These are phyloP conservation scores for Globisporangium polare DNA, from an alignment of 352 stramenopile species.

Conservation along the genomic window DNA sequence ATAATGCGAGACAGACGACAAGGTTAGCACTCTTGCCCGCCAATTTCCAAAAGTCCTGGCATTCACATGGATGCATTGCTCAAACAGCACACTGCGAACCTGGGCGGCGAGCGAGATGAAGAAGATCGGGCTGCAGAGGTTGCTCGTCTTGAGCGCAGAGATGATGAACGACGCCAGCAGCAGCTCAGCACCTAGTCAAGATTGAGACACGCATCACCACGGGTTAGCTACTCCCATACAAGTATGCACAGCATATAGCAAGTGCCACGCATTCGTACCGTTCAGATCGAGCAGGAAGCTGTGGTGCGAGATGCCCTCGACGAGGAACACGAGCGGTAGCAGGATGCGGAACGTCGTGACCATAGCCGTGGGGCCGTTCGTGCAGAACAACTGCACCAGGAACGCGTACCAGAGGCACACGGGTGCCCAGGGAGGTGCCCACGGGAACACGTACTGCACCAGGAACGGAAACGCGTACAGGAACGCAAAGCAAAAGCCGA, in stretches of 20 bases:
- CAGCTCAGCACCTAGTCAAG: conserved; percentile 78
- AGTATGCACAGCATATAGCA: not conserved
- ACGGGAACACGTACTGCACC: conserved; percentile 86
- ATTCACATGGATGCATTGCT: not conserved
- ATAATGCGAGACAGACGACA: not conserved
- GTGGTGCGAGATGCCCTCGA: conserved; percentile 86
- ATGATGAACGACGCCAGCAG: conserved; percentile 84
- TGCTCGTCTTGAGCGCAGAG: conserved; percentile 83
- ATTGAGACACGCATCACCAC: not conserved
- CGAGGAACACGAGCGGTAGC: conserved; percentile 77
- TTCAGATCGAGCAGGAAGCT: conserved; percentile 89
- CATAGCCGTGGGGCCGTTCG: conserved; percentile 78
- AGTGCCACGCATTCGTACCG: conserved; percentile 27
- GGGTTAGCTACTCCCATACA: not conserved
- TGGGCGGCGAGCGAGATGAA: conserved; percentile 79
- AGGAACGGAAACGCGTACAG: conserved; percentile 85
- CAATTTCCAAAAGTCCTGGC: not conserved
- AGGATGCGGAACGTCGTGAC: conserved; percentile 83
- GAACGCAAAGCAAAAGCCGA: conserved; percentile 86
- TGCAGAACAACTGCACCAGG: conserved; percentile 86
- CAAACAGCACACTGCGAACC: conserved; percentile 20
- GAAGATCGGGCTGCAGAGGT: conserved; percentile 79
- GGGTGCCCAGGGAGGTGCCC: conserved; percentile 82
- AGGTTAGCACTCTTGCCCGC: not conserved
- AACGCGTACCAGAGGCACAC: conserved; percentile 90